Evolutionary conservation across 2,329 filamentous ascomycete species (phyloP).

Genomic region (Mycosphaerelloides madeirae): DNA sequence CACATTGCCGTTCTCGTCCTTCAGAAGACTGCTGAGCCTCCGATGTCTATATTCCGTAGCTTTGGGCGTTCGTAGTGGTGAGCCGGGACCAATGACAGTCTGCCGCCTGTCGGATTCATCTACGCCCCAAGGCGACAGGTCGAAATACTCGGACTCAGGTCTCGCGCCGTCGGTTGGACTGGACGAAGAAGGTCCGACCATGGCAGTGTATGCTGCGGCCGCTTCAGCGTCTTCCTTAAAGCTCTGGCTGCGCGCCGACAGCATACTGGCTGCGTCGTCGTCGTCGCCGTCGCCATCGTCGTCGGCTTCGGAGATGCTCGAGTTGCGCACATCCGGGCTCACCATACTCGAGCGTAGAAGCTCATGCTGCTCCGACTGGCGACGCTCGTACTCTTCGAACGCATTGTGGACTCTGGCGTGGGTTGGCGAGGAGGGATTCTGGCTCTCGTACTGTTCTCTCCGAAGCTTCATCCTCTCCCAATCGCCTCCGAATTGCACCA

Average conservation of each 20-base stretch:
- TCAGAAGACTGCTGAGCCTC: slow-evolving; percentile 17
- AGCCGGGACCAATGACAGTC: slow-evolving; percentile 17
- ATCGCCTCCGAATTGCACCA: slow-evolving; percentile 94
- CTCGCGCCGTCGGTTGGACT: slow-evolving; percentile 6
- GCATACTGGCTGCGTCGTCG: slow-evolving; percentile 16
- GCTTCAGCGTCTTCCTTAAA: slow-evolving; percentile 26
- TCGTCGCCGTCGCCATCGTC: slow-evolving; percentile 13
- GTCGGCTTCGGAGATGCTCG: slow-evolving; percentile 7
- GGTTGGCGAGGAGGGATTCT: slow-evolving; percentile 8
- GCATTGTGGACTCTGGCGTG: slow-evolving; percentile 6
- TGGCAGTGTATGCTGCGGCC: slow-evolving; percentile 18
- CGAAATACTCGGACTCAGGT: slow-evolving; percentile 10
- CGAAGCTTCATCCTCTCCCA: slow-evolving; percentile 46
- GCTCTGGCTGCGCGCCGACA: slow-evolving; percentile 17
- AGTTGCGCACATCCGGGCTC: slow-evolving; percentile 6
- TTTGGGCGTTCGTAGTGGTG: neutral
- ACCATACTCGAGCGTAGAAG: slow-evolving; percentile 13
- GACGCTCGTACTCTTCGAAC: slow-evolving; percentile 9
- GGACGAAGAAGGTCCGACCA: slow-evolving; percentile 3
- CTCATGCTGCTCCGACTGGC: slow-evolving; percentile 15
- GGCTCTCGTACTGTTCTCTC: slow-evolving; percentile 27
- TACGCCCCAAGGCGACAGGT: slow-evolving; percentile 13
- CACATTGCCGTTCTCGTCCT: slow-evolving; percentile 13
- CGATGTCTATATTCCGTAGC: slow-evolving; percentile 10
- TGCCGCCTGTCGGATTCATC: slow-evolving; percentile 11